These are phyloP conservation scores for Diddensiella caesifluorescens DNA, from an alignment of 805 yeast genomes.

Conservation along the genomic window DNA sequence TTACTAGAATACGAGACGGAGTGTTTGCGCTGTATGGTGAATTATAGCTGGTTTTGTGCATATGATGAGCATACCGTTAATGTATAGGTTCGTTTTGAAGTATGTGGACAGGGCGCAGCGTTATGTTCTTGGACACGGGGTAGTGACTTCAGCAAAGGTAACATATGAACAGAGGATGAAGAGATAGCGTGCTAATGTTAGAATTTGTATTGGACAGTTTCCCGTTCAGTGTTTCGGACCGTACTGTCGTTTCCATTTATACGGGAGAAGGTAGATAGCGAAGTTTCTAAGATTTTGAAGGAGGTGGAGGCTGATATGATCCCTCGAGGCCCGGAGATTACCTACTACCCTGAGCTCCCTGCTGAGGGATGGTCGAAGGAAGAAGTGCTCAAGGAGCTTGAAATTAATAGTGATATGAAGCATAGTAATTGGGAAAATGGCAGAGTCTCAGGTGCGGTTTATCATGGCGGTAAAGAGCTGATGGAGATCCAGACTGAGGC, in stretches of 20 bases:
- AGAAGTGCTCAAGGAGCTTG: constrained; percentile 47
- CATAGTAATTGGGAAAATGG: constrained; percentile 84
- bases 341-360: constrained; percentile 45
- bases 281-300: constrained; percentile 44
- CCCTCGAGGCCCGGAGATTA: constrained; percentile 40
- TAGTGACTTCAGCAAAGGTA: constrained; percentile 17
- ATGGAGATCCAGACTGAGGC: constrained; percentile 71
- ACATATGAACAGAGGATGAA: background rate
- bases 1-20: too few relatives aligned
- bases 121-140: constrained; percentile 26
- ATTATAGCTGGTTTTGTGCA: too few relatives aligned
- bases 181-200: background rate
- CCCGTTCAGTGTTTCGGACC: constrained; percentile 19
- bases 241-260: constrained; percentile 46
- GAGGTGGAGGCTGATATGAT: constrained; percentile 56
- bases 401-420: constrained; percentile 39
- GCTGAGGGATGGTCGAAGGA: constrained; percentile 46
- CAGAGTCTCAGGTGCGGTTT: constrained; percentile 88
- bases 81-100: constrained; percentile 11
- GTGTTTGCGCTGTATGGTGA: too few relatives aligned
- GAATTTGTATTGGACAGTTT: constrained; percentile 6
- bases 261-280: constrained; percentile 51
- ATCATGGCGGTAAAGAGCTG: constrained; percentile 87
- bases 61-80: too few relatives aligned
- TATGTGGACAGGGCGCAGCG: constrained; percentile 11